These are phyloP conservation scores for Cryptococcus floricola DNA, from an alignment of 1,284 basidiomycete species.

Conservation along the genomic window DNA sequence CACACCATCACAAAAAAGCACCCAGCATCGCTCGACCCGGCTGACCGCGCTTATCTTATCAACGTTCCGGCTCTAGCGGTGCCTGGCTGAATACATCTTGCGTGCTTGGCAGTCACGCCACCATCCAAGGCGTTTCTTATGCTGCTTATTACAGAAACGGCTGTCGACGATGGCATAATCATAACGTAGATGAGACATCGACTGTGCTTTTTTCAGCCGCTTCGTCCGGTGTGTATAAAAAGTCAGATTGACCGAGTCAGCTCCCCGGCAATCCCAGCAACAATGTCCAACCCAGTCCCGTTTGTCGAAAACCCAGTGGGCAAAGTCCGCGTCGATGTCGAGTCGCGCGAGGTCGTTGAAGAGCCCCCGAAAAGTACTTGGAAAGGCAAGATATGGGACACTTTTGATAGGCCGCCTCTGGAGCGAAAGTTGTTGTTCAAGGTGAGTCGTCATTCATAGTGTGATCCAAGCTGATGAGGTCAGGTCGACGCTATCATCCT, in stretches of 20 bases:
- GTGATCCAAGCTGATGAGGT: slow-evolving; percentile 20
- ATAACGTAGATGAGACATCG: too few relatives aligned
- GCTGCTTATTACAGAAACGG: too few relatives aligned
- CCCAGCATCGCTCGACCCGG: too few relatives aligned
- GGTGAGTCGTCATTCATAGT: background rate
- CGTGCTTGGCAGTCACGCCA: background rate
- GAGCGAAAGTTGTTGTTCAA: slow-evolving; percentile 24
- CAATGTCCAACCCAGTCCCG: background rate
- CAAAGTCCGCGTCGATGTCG: background rate
- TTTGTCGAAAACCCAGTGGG: slow-evolving; percentile 3
- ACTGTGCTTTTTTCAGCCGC: too few relatives aligned
- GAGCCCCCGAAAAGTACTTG: slow-evolving; percentile 5
- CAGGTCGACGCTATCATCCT: slow-evolving; percentile 42
- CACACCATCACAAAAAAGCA: too few relatives aligned
- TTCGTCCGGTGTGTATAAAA: too few relatives aligned
- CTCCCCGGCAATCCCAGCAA: background rate
- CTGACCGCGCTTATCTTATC: too few relatives aligned
- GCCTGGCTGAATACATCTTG: background rate
- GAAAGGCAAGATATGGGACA: slow-evolving; percentile 40
- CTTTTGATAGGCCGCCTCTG: slow-evolving; percentile 26
- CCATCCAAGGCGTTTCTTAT: background rate
- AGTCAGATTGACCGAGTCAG: too few relatives aligned
- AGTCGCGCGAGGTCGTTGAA: background rate
- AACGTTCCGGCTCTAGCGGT: too few relatives aligned
- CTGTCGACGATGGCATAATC: too few relatives aligned